Conservation (phyloP, 169 alveolate genomes). For the Eimeria necatrix region DNA sequence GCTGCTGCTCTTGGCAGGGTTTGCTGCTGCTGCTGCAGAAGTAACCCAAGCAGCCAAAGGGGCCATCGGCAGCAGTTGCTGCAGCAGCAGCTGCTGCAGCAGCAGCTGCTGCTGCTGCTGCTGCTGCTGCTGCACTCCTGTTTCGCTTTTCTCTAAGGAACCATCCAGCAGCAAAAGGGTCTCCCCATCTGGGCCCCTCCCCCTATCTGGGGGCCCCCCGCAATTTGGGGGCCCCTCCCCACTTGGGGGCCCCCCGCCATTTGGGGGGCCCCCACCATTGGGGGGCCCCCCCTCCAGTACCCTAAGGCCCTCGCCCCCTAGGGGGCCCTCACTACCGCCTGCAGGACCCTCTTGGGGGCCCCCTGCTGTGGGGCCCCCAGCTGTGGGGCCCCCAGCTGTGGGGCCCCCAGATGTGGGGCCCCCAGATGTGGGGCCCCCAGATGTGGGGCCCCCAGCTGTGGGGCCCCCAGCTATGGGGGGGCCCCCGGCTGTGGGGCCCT, state of each 20-base stretch:
- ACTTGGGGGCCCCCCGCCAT: background rate
- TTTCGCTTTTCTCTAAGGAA: too few relatives aligned
- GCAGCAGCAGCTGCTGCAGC: conserved; percentile 14
- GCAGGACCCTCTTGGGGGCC: background rate
- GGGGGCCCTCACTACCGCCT: background rate
- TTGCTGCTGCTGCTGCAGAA: background rate
- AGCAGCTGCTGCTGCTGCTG: too few relatives aligned
- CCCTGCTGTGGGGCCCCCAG: background rate
- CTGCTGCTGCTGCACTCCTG: too few relatives aligned
- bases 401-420: conserved; percentile 7
- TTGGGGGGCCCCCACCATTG: background rate
- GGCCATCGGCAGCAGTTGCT: background rate
- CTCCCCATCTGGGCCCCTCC: too few relatives aligned
- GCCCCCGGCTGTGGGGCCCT: background rate
- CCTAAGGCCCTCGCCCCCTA: background rate
- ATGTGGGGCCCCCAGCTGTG: background rate
- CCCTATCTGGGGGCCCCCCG: too few relatives aligned
- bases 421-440: background rate
- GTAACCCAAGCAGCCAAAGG: background rate
- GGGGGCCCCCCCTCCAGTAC: background rate
- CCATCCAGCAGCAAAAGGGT: too few relatives aligned
- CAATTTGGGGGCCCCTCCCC: too few relatives aligned
- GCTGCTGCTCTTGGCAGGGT: background rate
- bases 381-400: background rate
- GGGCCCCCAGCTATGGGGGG: too few relatives aligned